phyloP scores from a whole-genome alignment of 2,329 filamentous ascomycete species.

The Alternaria panax region DNA sequence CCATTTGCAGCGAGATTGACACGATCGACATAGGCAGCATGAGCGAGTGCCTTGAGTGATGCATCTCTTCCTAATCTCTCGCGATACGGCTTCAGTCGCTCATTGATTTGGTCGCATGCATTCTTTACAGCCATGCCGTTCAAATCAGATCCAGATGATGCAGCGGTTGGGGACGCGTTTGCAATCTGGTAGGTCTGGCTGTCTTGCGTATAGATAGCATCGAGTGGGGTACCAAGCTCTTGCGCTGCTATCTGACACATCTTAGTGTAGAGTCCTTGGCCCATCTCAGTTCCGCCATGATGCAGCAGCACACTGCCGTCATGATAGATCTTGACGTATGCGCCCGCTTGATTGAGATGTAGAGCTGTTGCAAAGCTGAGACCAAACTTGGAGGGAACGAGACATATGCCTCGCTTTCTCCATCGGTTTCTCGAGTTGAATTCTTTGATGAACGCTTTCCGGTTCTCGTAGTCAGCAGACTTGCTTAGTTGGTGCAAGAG shows the following conservation, averaged over 20 bases:
- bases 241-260: conserved; percentile 95
- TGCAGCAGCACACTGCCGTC: conserved; percentile 91
- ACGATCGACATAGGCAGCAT: conserved; percentile 91
- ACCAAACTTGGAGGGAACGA: conserved; percentile 95
- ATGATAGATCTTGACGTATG: conserved; percentile 93
- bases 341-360: conserved; percentile 93
- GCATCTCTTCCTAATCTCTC: conserved; percentile 79
- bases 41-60: conserved; percentile 83
- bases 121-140: conserved; percentile 95
- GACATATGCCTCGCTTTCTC: conserved; percentile 85
- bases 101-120: conserved; percentile 87
- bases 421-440: conserved; percentile 88
- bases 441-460: conserved; percentile 71
- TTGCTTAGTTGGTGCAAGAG: conserved; percentile 86
- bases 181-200: conserved; percentile 84
- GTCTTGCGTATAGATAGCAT: conserved; percentile 87
- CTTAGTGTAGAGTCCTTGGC: conserved; percentile 94
- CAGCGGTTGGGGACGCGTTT: conserved; percentile 90
- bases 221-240: conserved; percentile 81
- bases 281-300: conserved; percentile 97
- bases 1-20: conserved; percentile 95
- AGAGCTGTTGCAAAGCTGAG: conserved; percentile 90
- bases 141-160: conserved; percentile 90
- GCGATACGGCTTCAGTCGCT: conserved; percentile 81
- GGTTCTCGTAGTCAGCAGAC: conserved; percentile 73